phyloP scores from a whole-genome alignment of 305 asterid species.

The Solanum hybrid region DNA sequence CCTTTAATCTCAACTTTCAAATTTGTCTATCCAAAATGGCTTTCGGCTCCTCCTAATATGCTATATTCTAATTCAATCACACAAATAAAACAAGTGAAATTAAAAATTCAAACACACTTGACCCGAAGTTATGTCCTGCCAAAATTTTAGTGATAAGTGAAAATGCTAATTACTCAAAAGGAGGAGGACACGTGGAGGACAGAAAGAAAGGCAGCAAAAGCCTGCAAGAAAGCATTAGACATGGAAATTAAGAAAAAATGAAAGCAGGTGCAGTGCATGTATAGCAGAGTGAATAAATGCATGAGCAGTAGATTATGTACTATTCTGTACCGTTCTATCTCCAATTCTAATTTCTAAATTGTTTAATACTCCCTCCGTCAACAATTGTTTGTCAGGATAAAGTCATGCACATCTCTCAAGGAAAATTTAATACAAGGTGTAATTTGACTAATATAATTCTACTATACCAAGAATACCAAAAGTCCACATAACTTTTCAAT shows the following conservation, averaged over 20 bases:
- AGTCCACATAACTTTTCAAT: too few species aligned
- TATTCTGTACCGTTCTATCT: not conserved
- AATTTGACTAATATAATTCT: too few species aligned
- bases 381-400: too few species aligned
- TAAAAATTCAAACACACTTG: not conserved
- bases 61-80: not conserved
- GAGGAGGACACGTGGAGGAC: not conserved
- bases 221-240: not conserved
- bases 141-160: not conserved
- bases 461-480: too few species aligned
- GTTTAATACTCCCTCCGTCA: not conserved
- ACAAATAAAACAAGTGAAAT: not conserved
- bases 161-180: not conserved
- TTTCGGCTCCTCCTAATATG: not conserved
- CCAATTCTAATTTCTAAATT: too few species aligned
- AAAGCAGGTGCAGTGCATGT: not conserved
- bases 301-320: not conserved
- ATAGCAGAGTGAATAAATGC: not conserved
- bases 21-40: too few species aligned
- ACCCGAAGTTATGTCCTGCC: not conserved
- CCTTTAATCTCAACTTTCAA: not conserved
- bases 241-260: not conserved
- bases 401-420: too few species aligned
- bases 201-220: not conserved
- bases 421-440: too few species aligned